Percentiles rank a stretch among this genome's conserved stretches.
phyloP scores from a whole-genome alignment of 768 basidiomycete genomes.

The Kwoniella bestiolae region DNA sequence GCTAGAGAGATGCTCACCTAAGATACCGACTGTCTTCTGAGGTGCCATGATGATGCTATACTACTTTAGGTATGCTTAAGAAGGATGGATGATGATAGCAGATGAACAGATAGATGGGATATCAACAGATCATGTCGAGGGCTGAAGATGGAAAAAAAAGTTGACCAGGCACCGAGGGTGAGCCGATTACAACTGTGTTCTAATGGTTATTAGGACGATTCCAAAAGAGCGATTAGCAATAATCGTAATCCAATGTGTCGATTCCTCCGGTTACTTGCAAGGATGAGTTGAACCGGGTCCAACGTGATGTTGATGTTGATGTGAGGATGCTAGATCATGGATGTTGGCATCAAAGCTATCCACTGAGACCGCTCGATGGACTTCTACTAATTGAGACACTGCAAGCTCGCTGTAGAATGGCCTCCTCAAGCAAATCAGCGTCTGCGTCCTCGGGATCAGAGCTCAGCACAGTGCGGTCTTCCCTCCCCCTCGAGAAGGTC shows the following conservation, averaged over 20 bases:
- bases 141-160: neutral
- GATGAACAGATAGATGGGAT: neutral
- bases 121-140: neutral
- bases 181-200: neutral
- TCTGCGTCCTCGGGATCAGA: constrained; percentile 10
- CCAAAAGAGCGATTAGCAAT: too few species aligned
- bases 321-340: too few species aligned
- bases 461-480: constrained; percentile 35
- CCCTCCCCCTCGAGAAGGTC: constrained; percentile 43
- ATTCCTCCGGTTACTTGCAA: too few species aligned
- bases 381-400: neutral
- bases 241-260: too few species aligned
- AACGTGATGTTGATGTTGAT: too few species aligned
- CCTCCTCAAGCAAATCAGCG: neutral
- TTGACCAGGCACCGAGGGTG: constrained; percentile 3
- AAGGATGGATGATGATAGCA: neutral
- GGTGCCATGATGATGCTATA: constrained; percentile 35
- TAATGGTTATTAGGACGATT: too few species aligned
- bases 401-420: neutral
- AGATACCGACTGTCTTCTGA: constrained; percentile 56
- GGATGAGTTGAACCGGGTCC: too few species aligned
- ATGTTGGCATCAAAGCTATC: too few species aligned
- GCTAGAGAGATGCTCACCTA: constrained; percentile 40
- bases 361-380: too few species aligned
- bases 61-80: neutral